Base-by-base conservation (phyloP, 495 filamentous ascomycete genomes). In the Podospora conica region DNA sequence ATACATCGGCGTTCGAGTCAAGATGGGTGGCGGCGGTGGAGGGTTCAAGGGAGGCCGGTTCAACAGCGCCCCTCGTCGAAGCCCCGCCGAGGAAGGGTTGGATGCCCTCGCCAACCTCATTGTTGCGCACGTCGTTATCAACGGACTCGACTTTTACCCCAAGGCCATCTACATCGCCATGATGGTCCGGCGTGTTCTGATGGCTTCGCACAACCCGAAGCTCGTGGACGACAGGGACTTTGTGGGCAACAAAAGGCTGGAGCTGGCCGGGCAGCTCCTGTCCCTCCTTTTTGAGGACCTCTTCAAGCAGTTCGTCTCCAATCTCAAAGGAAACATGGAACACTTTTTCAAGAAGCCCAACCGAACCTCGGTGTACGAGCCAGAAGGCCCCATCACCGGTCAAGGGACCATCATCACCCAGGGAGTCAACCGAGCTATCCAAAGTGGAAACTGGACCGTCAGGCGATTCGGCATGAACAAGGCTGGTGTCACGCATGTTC, bases 381-480 rank as follows among this genome's bases (percentile, higher is more conserved):
- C 93, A 2, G 84, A 85, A 58, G 83, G 88, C 54, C 84, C 93
- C 66, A 84, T 99, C 65, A 84, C 84, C 55, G 85, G 87, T 58
- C 90, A 95, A 65, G 87, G 88, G 24, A 89, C 87, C 63, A 84
- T 88, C 66, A 97, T 99, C 65, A 96, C 92, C 0, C 81, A 87
- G 60, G 96, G 96, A 2, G 89, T 99, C 85, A 92, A 92, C 70
- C 87, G 96, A 31, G 93, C 95, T 8, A 93, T 99, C 27, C 90
- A 96, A 58, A 97, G 94, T 20, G 95, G 95, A 18, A 99, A 99
- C 71, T 99, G 95, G 95, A 96, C 84, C 64, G 82, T 98, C 61
- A 96, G 95, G 76, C 91, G 96, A 75, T 98, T 98, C 81, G 91
- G 92, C 76, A 99, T 98, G 95, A 93, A 97, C 73, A 85, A 95